These are phyloP conservation scores for Colletotrichum eleusines DNA, from an alignment of 2,329 filamentous ascomycete species.

Conservation along the genomic window DNA sequence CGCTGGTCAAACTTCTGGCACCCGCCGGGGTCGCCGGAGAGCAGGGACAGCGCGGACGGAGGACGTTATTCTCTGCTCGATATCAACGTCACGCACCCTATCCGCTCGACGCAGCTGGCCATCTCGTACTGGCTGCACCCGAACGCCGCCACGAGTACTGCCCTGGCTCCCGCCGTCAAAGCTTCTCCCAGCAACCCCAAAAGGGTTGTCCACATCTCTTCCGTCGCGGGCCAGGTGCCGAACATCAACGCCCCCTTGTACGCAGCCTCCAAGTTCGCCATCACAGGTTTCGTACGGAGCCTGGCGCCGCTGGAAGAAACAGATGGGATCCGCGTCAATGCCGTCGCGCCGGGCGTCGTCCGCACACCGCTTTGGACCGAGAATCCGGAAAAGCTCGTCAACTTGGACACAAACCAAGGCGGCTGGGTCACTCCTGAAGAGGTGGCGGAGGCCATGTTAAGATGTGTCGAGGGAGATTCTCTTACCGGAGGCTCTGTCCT, in stretches of 20 bases:
- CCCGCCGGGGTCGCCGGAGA: slow-evolving; percentile 53
- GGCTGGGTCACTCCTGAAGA: slow-evolving; percentile 57
- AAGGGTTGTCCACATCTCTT: slow-evolving; percentile 54
- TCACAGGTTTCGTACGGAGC: slow-evolving; percentile 57
- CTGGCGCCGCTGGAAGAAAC: slow-evolving; percentile 52
- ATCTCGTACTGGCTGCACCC: slow-evolving; percentile 54
- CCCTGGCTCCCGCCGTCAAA: slow-evolving; percentile 21
- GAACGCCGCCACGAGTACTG: slow-evolving; percentile 12
- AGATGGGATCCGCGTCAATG: slow-evolving; percentile 55
- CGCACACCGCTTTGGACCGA: slow-evolving; percentile 61
- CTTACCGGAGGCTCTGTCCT: slow-evolving; percentile 56
- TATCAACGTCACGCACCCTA: slow-evolving; percentile 58
- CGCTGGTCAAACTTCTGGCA: slow-evolving; percentile 57
- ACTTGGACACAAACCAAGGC: slow-evolving; percentile 51
- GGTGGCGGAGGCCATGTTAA: slow-evolving; percentile 59
- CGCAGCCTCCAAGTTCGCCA: slow-evolving; percentile 54
- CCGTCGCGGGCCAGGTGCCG: slow-evolving; percentile 53
- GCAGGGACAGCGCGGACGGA: slow-evolving; percentile 47
- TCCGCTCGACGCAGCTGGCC: slow-evolving; percentile 56
- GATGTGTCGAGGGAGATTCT: slow-evolving; percentile 50
- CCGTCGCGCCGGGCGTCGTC: slow-evolving; percentile 58
- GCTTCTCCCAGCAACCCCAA: slow-evolving; percentile 49
- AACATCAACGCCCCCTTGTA: slow-evolving; percentile 54
- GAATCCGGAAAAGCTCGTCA: slow-evolving; percentile 56
- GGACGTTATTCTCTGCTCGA: slow-evolving; percentile 53